Percentiles rank a stretch among this genome's conserved stretches.
Conservation (phyloP, 2,329 filamentous ascomycete genomes). For the Aspergillus piperis region DNA sequence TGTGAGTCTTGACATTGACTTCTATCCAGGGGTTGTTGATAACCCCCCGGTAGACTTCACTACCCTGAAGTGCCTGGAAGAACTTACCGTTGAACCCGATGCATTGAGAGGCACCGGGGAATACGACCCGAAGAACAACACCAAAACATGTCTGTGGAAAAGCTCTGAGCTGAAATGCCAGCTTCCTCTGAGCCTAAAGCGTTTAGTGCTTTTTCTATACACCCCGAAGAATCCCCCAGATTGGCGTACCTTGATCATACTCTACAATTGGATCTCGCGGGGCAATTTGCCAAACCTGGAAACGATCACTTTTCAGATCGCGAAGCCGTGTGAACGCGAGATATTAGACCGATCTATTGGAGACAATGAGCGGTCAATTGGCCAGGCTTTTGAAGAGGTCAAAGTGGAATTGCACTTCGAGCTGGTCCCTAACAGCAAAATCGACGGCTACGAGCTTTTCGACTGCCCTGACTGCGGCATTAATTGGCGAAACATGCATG, state of each 20-base stretch:
- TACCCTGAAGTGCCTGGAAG: background rate
- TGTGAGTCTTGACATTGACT: constrained; percentile 3
- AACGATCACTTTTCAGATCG: background rate
- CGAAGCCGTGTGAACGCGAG: background rate
- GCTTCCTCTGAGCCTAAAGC: background rate
- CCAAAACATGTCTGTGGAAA: background rate
- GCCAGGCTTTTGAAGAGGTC: background rate
- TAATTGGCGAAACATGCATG: background rate
- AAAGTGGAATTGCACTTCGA: constrained; percentile 1
- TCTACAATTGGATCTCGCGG: background rate
- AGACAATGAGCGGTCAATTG: background rate
- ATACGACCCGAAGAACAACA: background rate
- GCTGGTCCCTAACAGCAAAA: background rate
- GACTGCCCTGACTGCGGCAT: background rate
- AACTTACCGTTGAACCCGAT: constrained; percentile 7
- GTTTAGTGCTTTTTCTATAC: background rate
- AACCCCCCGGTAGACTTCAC: constrained; percentile 3
- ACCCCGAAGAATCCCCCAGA: background rate
- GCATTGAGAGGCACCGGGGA: background rate
- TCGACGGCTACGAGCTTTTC: background rate
- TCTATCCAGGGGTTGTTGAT: background rate
- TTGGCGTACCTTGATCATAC: background rate
- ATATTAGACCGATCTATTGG: background rate
- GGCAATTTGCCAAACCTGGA: background rate
- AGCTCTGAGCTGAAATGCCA: background rate